Percentiles rank a stretch among this genome's conserved stretches.
Conservation (phyloP, 78 protist species). For the Isochrysis galbana region DNA sequence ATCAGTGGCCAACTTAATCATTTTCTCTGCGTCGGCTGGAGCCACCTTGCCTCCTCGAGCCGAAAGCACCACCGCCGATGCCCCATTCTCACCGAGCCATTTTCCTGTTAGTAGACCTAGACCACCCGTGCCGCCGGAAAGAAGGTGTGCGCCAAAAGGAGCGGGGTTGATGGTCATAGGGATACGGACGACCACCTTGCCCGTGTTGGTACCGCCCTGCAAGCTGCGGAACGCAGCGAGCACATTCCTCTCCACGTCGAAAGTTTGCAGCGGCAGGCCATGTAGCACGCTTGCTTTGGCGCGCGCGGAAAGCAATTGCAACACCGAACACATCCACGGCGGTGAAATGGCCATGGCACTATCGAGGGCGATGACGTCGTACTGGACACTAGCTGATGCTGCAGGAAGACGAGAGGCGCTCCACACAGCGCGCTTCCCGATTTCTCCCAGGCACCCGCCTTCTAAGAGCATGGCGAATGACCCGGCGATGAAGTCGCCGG, state of each 20-base stretch:
- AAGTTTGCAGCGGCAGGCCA: neutral
- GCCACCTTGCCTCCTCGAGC: neutral
- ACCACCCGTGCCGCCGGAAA: constrained; percentile 39
- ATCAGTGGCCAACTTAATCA: neutral
- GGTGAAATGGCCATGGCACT: neutral
- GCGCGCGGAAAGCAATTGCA: neutral
- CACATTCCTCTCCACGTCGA: neutral
- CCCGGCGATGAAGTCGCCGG: neutral
- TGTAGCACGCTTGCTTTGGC: neutral
- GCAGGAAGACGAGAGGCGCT: neutral
- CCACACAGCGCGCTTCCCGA: constrained; percentile 40
- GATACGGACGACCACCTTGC: constrained; percentile 2
- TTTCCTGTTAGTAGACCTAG: neutral
- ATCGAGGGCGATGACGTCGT: neutral
- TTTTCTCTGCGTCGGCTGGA: neutral
- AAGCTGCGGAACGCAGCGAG: neutral
- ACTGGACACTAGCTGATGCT: neutral
- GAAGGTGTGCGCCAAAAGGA: neutral
- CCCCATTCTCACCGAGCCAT: constrained; percentile 14
- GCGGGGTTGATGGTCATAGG: neutral
- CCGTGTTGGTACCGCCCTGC: constrained; percentile 14
- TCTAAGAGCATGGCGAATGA: neutral
- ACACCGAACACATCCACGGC: neutral
- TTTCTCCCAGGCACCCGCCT: constrained; percentile 5
- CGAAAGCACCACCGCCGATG: neutral